Evolutionary conservation across 2,329 filamentous ascomycete species (phyloP).

Genomic region (Grosmannia clavigera): DNA sequence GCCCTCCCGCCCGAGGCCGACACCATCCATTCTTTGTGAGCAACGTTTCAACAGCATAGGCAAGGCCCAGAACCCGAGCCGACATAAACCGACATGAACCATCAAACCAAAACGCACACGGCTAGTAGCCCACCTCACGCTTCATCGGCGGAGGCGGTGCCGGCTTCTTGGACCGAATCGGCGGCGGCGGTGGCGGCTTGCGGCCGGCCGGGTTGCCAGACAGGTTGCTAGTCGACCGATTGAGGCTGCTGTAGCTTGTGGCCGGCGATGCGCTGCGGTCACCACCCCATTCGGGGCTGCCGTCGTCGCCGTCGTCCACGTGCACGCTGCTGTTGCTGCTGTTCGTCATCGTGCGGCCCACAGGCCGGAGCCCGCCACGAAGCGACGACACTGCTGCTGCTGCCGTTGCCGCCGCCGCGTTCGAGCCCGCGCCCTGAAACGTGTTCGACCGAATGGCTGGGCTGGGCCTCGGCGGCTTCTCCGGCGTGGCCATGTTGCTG

Average conservation of each 20-base stretch:
- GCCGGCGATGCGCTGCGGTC: constrained; percentile 42
- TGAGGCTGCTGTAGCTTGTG: constrained; percentile 43
- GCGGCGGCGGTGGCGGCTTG: constrained; percentile 31
- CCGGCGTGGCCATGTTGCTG: constrained; percentile 13
- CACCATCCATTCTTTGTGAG: too few relatives aligned
- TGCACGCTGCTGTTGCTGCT: constrained; percentile 26
- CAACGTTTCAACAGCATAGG: too few relatives aligned
- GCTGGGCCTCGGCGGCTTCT: constrained; percentile 24
- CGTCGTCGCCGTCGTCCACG: constrained; percentile 35
- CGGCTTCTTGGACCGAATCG: constrained; percentile 40
- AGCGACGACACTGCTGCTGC: constrained; percentile 14
- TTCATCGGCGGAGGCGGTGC: constrained; percentile 34
- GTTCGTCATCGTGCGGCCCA: constrained; percentile 29
- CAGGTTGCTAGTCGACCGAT: constrained; percentile 29
- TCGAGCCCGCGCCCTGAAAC: constrained; percentile 20
- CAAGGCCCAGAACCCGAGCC: too few relatives aligned
- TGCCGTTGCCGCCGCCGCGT: constrained; percentile 11
- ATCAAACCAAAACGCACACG: background rate
- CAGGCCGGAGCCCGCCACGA: constrained; percentile 31
- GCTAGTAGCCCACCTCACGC: constrained; percentile 3
- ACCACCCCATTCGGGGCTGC: constrained; percentile 34
- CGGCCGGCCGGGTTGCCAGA: constrained; percentile 17
- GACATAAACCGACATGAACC: too few relatives aligned
- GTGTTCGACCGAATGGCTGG: constrained; percentile 25
- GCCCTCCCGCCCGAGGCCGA: too few relatives aligned